Conservation (phyloP, 129 eudicot genomes). For the Artemisia tridentata region DNA sequence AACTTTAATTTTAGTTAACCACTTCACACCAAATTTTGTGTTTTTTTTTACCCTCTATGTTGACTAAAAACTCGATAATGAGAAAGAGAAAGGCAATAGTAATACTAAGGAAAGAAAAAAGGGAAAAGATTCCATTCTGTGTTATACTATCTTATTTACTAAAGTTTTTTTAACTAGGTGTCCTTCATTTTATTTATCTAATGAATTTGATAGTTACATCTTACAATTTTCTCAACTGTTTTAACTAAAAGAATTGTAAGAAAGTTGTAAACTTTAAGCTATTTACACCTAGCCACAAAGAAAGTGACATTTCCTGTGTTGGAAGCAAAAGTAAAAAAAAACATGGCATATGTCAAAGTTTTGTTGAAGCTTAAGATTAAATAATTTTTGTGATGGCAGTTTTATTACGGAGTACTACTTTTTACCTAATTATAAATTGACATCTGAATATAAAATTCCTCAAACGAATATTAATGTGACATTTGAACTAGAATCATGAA, state of each 20-base stretch:
- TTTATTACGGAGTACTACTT: constrained; percentile 13
- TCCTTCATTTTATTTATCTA: too few relatives aligned
- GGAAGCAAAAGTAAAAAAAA: not conserved
- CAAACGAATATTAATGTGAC: constrained; percentile 20
- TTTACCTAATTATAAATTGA: constrained; percentile 23
- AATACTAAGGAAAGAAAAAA: too few relatives aligned
- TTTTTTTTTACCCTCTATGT: not conserved
- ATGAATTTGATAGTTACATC: too few relatives aligned
- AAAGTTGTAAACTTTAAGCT: not conserved
- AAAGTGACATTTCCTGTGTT: not conserved
- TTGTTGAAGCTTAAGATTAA: not conserved
- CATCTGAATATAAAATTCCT: constrained; percentile 17
- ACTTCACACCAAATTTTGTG: not conserved
- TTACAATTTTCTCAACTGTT: too few relatives aligned
- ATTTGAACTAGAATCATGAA: constrained; percentile 17
- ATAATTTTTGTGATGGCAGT: not conserved
- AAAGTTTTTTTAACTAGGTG: too few relatives aligned
- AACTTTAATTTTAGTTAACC: not conserved
- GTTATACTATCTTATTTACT: too few relatives aligned
- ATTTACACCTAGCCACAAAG: constrained; percentile 1
- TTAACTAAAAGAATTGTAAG: too few relatives aligned
- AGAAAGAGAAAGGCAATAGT: too few relatives aligned
- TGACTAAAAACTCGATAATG: too few relatives aligned
- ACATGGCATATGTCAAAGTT: constrained; percentile 6
- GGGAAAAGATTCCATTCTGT: too few relatives aligned